Evolutionary conservation across 176 grass and related monocot species (phyloP).

Genomic region (Saccharum officinarum): DNA sequence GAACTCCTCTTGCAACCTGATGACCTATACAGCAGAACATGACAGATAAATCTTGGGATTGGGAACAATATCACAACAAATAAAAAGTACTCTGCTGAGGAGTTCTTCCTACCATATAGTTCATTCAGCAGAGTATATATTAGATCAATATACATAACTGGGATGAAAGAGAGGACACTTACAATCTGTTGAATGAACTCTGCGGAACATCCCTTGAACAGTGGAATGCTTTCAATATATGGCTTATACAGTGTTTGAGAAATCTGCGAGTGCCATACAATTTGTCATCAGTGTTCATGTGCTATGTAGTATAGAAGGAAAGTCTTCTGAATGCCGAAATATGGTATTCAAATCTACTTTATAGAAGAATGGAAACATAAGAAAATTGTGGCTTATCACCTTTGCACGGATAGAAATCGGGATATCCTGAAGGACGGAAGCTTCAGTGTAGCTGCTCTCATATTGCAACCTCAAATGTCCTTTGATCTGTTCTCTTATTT

Average conservation of each 20-base stretch:
- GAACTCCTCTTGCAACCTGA: slow-evolving; percentile 92
- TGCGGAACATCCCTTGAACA: slow-evolving; percentile 86
- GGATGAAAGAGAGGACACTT: slow-evolving; percentile 19
- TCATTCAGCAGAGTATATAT: neutral
- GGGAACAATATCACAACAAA: neutral
- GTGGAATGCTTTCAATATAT: slow-evolving; percentile 67
- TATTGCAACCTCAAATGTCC: slow-evolving; percentile 87
- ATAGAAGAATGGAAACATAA: neutral
- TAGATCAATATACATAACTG: neutral
- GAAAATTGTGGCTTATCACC: slow-evolving; percentile 33
- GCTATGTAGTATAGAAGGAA: neutral
- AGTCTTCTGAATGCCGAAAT: neutral
- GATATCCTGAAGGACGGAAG: slow-evolving; percentile 89
- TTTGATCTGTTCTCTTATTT: slow-evolving; percentile 89
- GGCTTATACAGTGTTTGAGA: slow-evolving; percentile 87
- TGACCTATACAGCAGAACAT: slow-evolving; percentile 54
- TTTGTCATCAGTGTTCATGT: slow-evolving; percentile 15
- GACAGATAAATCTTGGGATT: neutral
- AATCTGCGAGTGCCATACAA: slow-evolving; percentile 57
- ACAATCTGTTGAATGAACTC: slow-evolving; percentile 99
- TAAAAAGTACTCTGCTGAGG: neutral
- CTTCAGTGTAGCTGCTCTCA: slow-evolving; percentile 93
- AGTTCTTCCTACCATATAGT: neutral
- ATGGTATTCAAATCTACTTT: neutral
- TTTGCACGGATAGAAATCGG: slow-evolving; percentile 91